Conservation (phyloP, 2,329 filamentous ascomycete species). For the Thielaviopsis ethacetica region DNA sequence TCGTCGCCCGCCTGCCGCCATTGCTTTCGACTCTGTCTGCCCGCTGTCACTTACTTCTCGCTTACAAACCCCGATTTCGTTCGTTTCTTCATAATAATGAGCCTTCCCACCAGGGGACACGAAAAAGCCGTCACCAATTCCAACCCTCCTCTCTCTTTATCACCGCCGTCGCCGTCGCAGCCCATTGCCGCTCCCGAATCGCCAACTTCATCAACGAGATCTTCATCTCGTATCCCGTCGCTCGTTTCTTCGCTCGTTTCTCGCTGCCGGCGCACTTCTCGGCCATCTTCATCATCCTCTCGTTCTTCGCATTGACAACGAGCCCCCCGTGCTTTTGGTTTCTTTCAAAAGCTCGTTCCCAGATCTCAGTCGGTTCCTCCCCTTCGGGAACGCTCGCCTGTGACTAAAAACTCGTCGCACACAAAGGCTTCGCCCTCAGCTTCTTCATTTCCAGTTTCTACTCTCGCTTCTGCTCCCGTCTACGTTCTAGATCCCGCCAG, state of each 20-base stretch:
- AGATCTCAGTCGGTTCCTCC: constrained; percentile 5
- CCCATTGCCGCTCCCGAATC: neutral
- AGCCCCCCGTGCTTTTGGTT: constrained; percentile 9
- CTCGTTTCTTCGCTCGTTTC: constrained; percentile 6
- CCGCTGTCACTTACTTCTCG: neutral
- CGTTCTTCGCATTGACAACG: constrained; percentile 10
- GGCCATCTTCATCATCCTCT: neutral
- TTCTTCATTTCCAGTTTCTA: neutral
- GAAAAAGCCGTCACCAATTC: neutral
- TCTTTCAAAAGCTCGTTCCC: constrained; percentile 9
- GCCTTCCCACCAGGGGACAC: constrained; percentile 4
- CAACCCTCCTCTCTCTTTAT: neutral
- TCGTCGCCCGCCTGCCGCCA: neutral
- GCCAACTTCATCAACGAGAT: neutral
- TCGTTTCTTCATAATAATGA: constrained; percentile 8
- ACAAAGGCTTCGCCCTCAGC: neutral
- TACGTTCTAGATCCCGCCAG: neutral
- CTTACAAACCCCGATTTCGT: neutral
- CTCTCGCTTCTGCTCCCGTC: neutral
- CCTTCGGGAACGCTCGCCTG: neutral
- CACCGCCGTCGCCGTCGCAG: neutral
- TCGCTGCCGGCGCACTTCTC: constrained; percentile 3
- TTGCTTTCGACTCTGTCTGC: neutral
- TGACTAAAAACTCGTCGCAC: neutral
- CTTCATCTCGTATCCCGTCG: constrained; percentile 1